Conservation (phyloP, 306 rosid species). For the Acacia melanoxylon region DNA sequence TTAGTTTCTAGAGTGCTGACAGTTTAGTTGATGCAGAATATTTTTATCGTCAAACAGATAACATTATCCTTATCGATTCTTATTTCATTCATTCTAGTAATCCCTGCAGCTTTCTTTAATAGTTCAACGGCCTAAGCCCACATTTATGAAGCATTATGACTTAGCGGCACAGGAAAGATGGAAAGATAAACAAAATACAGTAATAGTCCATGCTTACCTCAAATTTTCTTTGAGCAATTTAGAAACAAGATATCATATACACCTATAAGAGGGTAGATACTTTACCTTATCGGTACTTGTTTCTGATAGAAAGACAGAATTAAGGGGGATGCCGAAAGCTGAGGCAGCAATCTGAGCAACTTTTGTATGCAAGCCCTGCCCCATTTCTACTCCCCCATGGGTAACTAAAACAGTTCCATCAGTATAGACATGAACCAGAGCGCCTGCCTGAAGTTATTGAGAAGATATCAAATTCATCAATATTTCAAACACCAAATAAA, state of each 20-base stretch:
- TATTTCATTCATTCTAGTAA: conserved; percentile 8
- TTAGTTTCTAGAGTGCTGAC: neutral
- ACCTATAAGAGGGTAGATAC: neutral
- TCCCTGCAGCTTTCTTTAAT: neutral
- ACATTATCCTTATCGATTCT: neutral
- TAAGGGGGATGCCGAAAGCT: conserved; percentile 82
- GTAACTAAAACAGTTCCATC: conserved; percentile 96
- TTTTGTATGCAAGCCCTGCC: conserved; percentile 97
- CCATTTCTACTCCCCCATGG: conserved; percentile 99
- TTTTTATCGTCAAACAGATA: neutral
- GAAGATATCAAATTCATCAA: conserved; percentile 3
- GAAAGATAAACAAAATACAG: neutral
- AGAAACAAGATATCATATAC: conserved; percentile 23
- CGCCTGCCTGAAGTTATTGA: conserved; percentile 79
- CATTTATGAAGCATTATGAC: neutral
- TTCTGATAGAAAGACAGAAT: conserved; percentile 90
- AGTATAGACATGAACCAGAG: conserved; percentile 93
- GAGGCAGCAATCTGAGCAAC: conserved; percentile 97
- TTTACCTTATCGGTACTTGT: conserved; percentile 97
- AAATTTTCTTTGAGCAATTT: neutral
- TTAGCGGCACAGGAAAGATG: neutral
- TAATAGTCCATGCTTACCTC: conserved; percentile 5
- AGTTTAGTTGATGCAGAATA: neutral
- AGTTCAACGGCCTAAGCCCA: neutral
- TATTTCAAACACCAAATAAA: neutral